Base-by-base conservation (phyloP, 495 filamentous ascomycete genomes). In the Neurospora sp. region DNA sequence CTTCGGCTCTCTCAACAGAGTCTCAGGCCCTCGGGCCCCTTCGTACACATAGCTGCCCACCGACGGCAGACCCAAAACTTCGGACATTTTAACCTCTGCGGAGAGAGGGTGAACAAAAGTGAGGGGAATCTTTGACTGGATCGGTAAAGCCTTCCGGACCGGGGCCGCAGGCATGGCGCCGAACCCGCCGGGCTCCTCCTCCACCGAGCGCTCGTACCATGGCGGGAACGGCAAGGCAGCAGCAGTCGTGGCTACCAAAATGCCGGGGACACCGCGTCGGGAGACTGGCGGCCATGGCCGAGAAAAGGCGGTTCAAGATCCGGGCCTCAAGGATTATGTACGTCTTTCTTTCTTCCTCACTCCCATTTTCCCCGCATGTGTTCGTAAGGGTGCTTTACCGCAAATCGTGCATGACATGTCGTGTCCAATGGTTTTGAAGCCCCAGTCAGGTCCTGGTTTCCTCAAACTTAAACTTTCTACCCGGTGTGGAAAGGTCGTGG, bases 261-360 rank as follows among this genome's bases (percentile, higher is more conserved):
- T 73, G 70, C 77, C 78, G 2, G 77, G 78, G 39, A 83, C 80
- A 22, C 81, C 79, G 38, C 79, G 80, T 10, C 78, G 80, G 65
- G 79, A 82, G 68, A 74, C 78, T 68, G 75, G 76, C 53, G 53
- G 53, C 35, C 74, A 77, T 38, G 71, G 69, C 69, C 76, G 72
- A 40, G 82, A 84, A 48, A 84, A 79, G 72, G 80, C 82, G 1
- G 76, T 81, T 71, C 82, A 83, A 73, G 81, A 84, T 69, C 81
- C 82, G 16, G 81, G 78, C 27, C 71, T 81, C 74, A 87, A 82
- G 73, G 87, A 89, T 76, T 89, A 89, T 71, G 87, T 89, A 84
- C 42, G 85, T 87, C 70, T 70, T 59, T 38, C 14, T 38, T 35
- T 35, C 27, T 61, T 20, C 27, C 4, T 6, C 27, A 2, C 5